These are phyloP conservation scores for Cyclanthera cordifolia DNA, from an alignment of 306 rosid genomes.

Conservation along the genomic window DNA sequence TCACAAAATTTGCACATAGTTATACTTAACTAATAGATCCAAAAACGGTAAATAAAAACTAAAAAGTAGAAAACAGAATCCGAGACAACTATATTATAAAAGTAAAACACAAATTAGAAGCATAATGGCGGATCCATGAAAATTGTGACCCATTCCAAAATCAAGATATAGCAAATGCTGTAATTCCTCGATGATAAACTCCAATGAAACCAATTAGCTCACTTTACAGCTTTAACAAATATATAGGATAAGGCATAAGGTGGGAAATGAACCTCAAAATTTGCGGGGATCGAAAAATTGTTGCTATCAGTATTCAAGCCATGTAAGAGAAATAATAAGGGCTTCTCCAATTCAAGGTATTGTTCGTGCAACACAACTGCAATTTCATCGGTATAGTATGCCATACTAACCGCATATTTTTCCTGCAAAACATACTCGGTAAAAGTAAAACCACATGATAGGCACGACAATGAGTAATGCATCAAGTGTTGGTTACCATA, in stretches of 20 bases:
- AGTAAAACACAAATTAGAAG: not conserved
- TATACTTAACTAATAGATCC: not conserved
- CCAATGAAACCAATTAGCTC: not conserved
- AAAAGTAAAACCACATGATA: slow-evolving; percentile 15
- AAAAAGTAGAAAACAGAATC: not conserved
- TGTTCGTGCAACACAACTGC: slow-evolving; percentile 34
- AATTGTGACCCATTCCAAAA: not conserved
- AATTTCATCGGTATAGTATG: slow-evolving; percentile 41
- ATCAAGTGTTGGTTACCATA: slow-evolving; percentile 6
- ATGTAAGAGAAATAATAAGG: slow-evolving; percentile 61
- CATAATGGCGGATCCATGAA: not conserved
- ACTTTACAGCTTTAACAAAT: not conserved
- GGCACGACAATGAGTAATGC: slow-evolving; percentile 1
- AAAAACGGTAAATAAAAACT: not conserved
- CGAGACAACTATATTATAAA: not conserved
- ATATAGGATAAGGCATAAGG: not conserved
- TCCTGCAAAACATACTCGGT: slow-evolving; percentile 41
- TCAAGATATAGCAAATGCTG: not conserved
- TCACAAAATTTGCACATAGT: not conserved
- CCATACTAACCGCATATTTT: slow-evolving; percentile 45
- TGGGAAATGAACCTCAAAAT: slow-evolving; percentile 49
- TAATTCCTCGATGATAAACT: not conserved
- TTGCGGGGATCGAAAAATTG: slow-evolving; percentile 51
- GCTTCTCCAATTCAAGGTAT: slow-evolving; percentile 39
- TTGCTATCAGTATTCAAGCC: slow-evolving; percentile 78